Evolutionary conservation across 2,329 filamentous ascomycete species (phyloP), one percentile per base, ranked within the genome.

Genomic region (Trichophyton verrucosum): DNA sequence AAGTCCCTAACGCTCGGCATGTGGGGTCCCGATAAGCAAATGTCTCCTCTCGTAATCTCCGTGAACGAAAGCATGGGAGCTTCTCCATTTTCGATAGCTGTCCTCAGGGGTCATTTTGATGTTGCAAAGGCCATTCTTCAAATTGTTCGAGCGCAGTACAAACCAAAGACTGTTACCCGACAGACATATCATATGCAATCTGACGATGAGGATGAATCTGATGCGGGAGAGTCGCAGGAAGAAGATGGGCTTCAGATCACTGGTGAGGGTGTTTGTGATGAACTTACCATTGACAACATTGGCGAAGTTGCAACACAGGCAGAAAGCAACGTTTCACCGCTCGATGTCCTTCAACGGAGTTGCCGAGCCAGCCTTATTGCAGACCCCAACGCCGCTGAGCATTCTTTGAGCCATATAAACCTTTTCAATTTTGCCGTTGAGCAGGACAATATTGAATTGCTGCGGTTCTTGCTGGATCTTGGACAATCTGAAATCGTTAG

Each of bases 61-160:
- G 80, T 85, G 0, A 66, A 63, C 1, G 87, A 90, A 67, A 62
- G 66, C 0, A 66, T 71, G 2, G 63, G 67, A 1, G 79, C 85
- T 62, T 82, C 75, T 9, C 85, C 87, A 0, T 89, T 92, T 68
- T 82, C 82, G 0, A 74, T 94, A 57, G 86, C 88, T 0, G 80
- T 88, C 55, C 69, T 86, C 3, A 81, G 81, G 27, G 86, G 86
- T 0, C 85, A 92, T 66, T 71, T 80, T 51, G 78, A 83, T 0
- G 74, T 86, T 11, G 87, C 88, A 0, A 80, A 76, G 61, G 80
- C 80, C 1, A 82, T 94, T 27, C 75, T 94, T 6, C 84, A 87
- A 62, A 90, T 94, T 64, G 79, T 82, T 0, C 78, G 82, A 51
- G 83, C 82, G 2, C 89, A 94, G 67, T 90, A 86, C 72, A 76